A percentile compares a stretch with the other conserved stretches of the same genome.
Conservation (phyloP, 2,329 filamentous ascomycete species). For the Cladorrhinum sp. region DNA sequence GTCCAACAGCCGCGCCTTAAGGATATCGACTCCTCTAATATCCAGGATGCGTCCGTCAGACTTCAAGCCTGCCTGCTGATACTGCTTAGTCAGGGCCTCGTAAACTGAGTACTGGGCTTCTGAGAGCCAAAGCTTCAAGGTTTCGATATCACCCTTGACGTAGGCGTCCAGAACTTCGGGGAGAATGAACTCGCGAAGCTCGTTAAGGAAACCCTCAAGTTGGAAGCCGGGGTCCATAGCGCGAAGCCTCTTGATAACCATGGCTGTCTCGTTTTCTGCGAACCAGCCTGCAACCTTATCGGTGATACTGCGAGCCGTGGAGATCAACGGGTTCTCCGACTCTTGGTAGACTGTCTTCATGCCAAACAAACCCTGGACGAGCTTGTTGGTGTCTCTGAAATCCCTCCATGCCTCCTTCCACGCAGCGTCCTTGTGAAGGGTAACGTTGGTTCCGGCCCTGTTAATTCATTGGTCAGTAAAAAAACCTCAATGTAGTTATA, state of each 20-base stretch:
- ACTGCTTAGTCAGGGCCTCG: slow-evolving; percentile 93
- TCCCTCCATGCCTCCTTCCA: slow-evolving; percentile 99
- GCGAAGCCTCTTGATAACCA: slow-evolving; percentile 97
- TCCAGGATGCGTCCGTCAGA: slow-evolving; percentile 94
- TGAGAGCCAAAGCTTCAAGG: slow-evolving; percentile 90
- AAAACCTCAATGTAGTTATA: slow-evolving; percentile 29
- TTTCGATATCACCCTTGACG: slow-evolving; percentile 90
- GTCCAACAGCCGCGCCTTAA: slow-evolving; percentile 76
- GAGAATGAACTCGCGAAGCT: slow-evolving; percentile 96
- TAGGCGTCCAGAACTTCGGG: slow-evolving; percentile 97
- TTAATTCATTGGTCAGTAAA: slow-evolving; percentile 10
- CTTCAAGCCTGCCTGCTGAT: slow-evolving; percentile 87
- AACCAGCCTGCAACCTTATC: slow-evolving; percentile 94
- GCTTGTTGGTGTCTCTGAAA: slow-evolving; percentile 84
- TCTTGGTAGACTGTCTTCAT: slow-evolving; percentile 89
- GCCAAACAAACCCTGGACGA: slow-evolving; percentile 84
- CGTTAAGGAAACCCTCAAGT: slow-evolving; percentile 88
- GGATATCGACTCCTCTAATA: slow-evolving; percentile 88
- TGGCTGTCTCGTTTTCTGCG: slow-evolving; percentile 95
- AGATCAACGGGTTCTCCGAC: slow-evolving; percentile 93
- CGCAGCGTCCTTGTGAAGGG: slow-evolving; percentile 91
- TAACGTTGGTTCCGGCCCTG: slow-evolving; percentile 91
- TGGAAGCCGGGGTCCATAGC: slow-evolving; percentile 95
- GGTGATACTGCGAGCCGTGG: slow-evolving; percentile 88
- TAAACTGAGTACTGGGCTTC: slow-evolving; percentile 97